Conservation (phyloP, 441 rosid genomes). For the Populus tomentosa region DNA sequence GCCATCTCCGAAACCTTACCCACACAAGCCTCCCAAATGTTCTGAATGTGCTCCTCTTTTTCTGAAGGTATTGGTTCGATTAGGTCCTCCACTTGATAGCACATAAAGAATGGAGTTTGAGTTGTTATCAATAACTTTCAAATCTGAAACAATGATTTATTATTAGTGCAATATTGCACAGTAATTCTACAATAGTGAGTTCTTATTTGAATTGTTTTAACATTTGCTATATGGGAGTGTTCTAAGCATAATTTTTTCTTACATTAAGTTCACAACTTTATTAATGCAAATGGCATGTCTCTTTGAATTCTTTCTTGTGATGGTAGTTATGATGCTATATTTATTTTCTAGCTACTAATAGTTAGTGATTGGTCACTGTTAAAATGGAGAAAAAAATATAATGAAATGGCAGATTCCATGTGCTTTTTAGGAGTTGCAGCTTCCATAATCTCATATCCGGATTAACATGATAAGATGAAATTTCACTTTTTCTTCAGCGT, state of each 20-base stretch:
- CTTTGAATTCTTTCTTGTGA: neutral
- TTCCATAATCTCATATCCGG: neutral
- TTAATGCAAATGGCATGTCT: neutral
- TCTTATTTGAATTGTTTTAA: neutral
- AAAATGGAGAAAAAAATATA: neutral
- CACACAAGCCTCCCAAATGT: conserved; percentile 88
- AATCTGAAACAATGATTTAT: neutral
- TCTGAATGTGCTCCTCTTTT: conserved; percentile 94
- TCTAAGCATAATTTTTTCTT: neutral
- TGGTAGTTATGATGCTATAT: neutral
- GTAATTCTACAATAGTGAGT: neutral
- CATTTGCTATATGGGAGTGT: neutral
- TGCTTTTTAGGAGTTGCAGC: neutral
- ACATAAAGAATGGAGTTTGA: neutral
- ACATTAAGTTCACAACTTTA: neutral
- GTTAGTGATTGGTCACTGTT: neutral
- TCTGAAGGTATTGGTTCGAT: conserved; percentile 55
- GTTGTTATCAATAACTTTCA: neutral
- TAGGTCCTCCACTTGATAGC: conserved; percentile 4
- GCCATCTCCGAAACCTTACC: conserved; percentile 85
- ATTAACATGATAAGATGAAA: neutral
- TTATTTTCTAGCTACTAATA: neutral
- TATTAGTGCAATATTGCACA: neutral
- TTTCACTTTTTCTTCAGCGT: conserved; percentile 9
- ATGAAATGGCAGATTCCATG: neutral